Percentiles rank a stretch among this genome's conserved stretches.
Conservation (phyloP, 441 rosid genomes). For the Gossypium aridum region DNA sequence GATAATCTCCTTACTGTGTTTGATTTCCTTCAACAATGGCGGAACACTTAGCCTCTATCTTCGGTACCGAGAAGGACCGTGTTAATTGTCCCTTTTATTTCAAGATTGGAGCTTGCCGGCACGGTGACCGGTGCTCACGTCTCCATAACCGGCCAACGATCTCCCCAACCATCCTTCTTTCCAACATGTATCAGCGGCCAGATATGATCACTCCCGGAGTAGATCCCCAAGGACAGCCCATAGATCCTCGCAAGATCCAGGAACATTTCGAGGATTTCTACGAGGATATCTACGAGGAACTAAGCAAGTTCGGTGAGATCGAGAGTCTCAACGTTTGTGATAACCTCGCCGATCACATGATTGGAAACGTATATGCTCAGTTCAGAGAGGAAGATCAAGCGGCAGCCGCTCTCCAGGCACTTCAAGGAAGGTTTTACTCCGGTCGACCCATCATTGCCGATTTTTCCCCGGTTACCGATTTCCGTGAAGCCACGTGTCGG, state of each 20-base stretch:
- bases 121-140: constrained; percentile 47
- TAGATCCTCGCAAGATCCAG: constrained; percentile 40
- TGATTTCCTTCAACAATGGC: constrained; percentile 21
- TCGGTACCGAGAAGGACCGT: constrained; percentile 46
- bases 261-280: constrained; percentile 44
- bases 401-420: constrained; percentile 34
- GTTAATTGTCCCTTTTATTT: constrained; percentile 47
- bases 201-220: constrained; percentile 47
- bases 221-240: constrained; percentile 37
- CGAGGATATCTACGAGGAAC: constrained; percentile 41
- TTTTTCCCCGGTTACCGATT: constrained; percentile 41
- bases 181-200: constrained; percentile 47
- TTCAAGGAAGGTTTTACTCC: constrained; percentile 40
- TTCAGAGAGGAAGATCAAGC: constrained; percentile 44
- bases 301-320: constrained; percentile 39
- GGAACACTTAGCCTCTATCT: constrained; percentile 42
- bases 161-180: constrained; percentile 39
- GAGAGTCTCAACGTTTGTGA: constrained; percentile 39
- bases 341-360: constrained; percentile 47
- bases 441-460: constrained; percentile 41
- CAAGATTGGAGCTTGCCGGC: constrained; percentile 46
- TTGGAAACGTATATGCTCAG: constrained; percentile 37
- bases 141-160: constrained; percentile 42
- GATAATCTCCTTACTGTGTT: background rate
- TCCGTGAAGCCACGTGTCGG: constrained; percentile 32